phyloP scores from a whole-genome alignment of 306 rosid genomes.

The Aeschynomene evenia region DNA sequence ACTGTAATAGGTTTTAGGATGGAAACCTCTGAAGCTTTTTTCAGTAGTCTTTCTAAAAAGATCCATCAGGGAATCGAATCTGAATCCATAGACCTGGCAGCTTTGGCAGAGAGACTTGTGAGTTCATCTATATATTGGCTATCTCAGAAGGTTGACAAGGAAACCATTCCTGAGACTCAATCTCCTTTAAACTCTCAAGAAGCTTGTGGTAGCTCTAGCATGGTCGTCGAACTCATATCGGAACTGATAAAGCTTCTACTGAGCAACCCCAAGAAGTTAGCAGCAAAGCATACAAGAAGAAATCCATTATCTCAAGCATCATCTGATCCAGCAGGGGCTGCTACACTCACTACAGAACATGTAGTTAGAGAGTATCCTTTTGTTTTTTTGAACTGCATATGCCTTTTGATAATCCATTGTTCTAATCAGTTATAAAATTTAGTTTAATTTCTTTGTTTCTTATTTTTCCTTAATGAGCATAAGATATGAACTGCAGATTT shows the following conservation, averaged over 20 bases:
- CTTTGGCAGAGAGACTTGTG: slow-evolving; percentile 76
- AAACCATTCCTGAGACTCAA: slow-evolving; percentile 36
- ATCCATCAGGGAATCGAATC: slow-evolving; percentile 75
- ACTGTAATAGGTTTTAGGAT: slow-evolving; percentile 39
- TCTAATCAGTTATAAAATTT: slow-evolving; percentile 19
- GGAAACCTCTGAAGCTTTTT: slow-evolving; percentile 60
- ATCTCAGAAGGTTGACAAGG: not conserved
- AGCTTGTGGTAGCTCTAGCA: slow-evolving; percentile 12
- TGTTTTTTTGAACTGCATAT: slow-evolving; percentile 3
- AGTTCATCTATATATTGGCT: slow-evolving; percentile 37
- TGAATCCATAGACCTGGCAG: slow-evolving; percentile 58
- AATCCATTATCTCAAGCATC: slow-evolving; percentile 39
- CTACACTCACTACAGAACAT: slow-evolving; percentile 39
- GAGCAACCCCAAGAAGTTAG: slow-evolving; percentile 73
- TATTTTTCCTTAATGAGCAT: slow-evolving; percentile 49
- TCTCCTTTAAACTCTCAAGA: not conserved
- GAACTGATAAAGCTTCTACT: slow-evolving; percentile 53
- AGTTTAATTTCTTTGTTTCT: not conserved
- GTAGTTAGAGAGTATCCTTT: slow-evolving; percentile 87
- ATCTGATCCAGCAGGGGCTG: slow-evolving; percentile 44
- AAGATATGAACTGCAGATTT: slow-evolving; percentile 88
- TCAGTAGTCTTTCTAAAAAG: slow-evolving; percentile 57
- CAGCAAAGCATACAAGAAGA: slow-evolving; percentile 49
- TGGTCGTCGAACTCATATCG: slow-evolving; percentile 38
- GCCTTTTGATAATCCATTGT: not conserved